These are phyloP conservation scores for Debaryomycetaceae sp. DNA, from an alignment of 1,139 yeast species.

Conservation along the genomic window DNA sequence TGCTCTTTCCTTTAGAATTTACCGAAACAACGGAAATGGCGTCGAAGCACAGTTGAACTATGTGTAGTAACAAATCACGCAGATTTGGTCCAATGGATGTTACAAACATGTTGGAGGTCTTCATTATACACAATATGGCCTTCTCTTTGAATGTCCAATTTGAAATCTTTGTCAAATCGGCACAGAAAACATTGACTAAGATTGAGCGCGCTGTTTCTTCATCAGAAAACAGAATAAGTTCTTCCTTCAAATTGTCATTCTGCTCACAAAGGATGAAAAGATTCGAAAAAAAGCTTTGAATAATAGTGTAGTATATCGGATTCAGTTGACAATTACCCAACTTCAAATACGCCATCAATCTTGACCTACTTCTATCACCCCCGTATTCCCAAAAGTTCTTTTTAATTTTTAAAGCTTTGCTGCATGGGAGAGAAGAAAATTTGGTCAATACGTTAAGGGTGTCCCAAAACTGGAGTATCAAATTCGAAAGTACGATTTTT, in stretches of 20 bases:
- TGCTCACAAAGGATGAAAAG: slow-evolving; percentile 8
- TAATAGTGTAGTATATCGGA: slow-evolving; percentile 41
- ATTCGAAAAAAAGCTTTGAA: slow-evolving; percentile 20
- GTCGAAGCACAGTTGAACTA: background rate
- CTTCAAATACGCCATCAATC: slow-evolving; percentile 42
- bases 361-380: slow-evolving; percentile 35
- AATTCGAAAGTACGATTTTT: slow-evolving; percentile 38
- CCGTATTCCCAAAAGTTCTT: slow-evolving; percentile 54
- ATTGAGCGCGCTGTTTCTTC: background rate
- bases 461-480: slow-evolving; percentile 49
- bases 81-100: background rate
- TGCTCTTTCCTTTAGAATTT: background rate
- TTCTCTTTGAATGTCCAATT: background rate
- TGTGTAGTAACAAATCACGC: background rate
- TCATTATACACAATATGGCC: background rate
- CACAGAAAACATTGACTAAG: background rate
- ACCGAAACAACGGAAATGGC: background rate
- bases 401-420: slow-evolving; percentile 25
- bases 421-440: slow-evolving; percentile 14
- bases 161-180: background rate
- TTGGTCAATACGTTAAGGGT: slow-evolving; percentile 41
- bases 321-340: slow-evolving; percentile 54
- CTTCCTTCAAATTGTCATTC: background rate
- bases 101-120: background rate
- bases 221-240: background rate